Base-by-base conservation (phyloP, 129 eudicot genomes). In the Mikania micrantha region DNA sequence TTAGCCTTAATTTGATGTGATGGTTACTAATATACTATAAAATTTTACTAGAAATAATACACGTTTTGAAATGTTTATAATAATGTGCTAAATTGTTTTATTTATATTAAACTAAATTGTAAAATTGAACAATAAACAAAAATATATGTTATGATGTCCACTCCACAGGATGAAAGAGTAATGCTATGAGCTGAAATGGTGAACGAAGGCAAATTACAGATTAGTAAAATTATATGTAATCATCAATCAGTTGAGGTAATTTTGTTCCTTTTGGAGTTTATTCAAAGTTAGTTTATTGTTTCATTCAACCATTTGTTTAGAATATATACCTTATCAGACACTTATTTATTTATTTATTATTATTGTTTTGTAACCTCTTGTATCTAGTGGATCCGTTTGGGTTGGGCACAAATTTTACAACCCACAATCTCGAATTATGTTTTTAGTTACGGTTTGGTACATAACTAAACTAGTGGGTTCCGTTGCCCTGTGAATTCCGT, bases 291-390 rank as follows among this genome's bases (percentile, higher is more conserved):
- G 76, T 52, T 63, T 48, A 63, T 57, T 67, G 68, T 78, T 44
- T 42, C 47, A 49, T n/a, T n/a, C n/a, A n/a, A n/a, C n/a, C n/a
- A n/a, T 70, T 49, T 77, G 66, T 70, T 77, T 77, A 77, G 81
- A 53, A 77, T 60, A 52, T 45, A 60, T 20, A 42, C 62, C 34
- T 52, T 47, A 35, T 60, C 27, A 21, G 22, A 29, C 21, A n/a
- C 34, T 4, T 45, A 42, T 21, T 66, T 56, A 28, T 22, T 41
- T 9, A 39, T 44, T 38, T 56, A 53, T 56, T 27, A 25, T 27
- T 56, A 27, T 5, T 56, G 19, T 53, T 69, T 60, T n/a, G 40
- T 53, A 41, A 61, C 63, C 27, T 71, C 56, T 27, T 47, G 49
- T 54, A n/a, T n/a, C n/a, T n/a, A 38, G 32, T 63, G 72, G 20